Evolutionary conservation across 2,329 filamentous ascomycete genomes (phyloP), one percentile per base, ranked within the genome.

Genomic region (Thielaviopsis musarum): DNA sequence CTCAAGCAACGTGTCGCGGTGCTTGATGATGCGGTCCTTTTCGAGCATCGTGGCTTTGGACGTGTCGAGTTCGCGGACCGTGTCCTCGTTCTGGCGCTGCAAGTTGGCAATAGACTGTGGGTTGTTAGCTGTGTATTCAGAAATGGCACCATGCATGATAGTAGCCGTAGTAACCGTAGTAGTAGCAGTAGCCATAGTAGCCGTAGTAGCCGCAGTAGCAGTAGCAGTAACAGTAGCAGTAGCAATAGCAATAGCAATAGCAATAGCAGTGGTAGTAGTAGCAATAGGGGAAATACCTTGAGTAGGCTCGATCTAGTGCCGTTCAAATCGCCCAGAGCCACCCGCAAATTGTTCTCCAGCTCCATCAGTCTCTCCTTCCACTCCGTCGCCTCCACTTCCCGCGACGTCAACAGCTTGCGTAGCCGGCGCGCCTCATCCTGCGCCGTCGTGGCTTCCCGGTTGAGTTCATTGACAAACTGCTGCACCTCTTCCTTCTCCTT

Each of bases 401-500:
- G 84, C 55, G 83, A 84, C 13, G 85, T 87, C 54, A 97, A 75
- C 65, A 76, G 89, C 77, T 95, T 93, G 67, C 88, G 85, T 64
- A 97, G 75, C 66, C 81, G 82, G 64, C 90, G 80, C 26, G 84
- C 81, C 67, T 97, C 93, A 63, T 97, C 93, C 73, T 93, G 95
- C 63, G 88, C 83, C 28, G 79, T 77, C 5, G 85, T 85, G 24
- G 84, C 81, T 70, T 97, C 91, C 49, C 83, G 79, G 69, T 96
- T 97, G 64, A 97, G 84, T 64, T 96, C 89, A 67, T 94, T 91
- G 67, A 97, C 83, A 64, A 95, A 82, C 70, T 91, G 87, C 72
- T 97, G 91, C 57, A 95, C 87, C 68, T 97, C 91, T 68, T 95
- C 87, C 74, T 97, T 95, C 72, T 95, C 91, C 66, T 88, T 84